Evolutionary conservation across 805 yeast species (phyloP), one percentile per base, ranked within the genome.

Genomic region (Kockiozyma suomiensis): DNA sequence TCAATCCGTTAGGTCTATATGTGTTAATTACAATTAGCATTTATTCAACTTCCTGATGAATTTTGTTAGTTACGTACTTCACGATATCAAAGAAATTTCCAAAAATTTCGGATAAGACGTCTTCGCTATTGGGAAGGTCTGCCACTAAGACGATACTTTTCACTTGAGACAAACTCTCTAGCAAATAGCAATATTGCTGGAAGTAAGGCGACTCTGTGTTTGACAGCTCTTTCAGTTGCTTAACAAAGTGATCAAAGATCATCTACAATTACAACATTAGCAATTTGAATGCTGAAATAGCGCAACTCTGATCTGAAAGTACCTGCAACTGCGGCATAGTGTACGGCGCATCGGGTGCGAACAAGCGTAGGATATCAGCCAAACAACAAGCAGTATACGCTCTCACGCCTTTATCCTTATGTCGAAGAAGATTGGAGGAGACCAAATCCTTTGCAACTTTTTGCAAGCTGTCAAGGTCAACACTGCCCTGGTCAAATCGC

Each of bases 331-430:
- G 85, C 1, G 75, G 64, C 25, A 85, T 84, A 1, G 87, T 83
- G 72, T 81, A 91, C 3, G 97, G 97, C 5, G 97, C 96, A 70
- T 91, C 89, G 0, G 97, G 97, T 0, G 96, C 97, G 68, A 80
- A 86, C 15, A 92, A 72, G 59, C 96, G 78, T 43, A 91, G 73
- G 8, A 92, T 77, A 70, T 91, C 96, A 4, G 90, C 79, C 6
- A 90, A 64, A 64, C 94, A 85, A 69, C 96, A 86, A 6, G 94
- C 85, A 1, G 81, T 81, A 59, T 78, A 82, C 0, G 92, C 83
- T 65, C 85, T 87, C 6, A 91, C 84, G 4, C 93, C 94, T 2
- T 71, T 59, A 69, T 89, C 90, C 50, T 82, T 78, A 68, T 85
- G 86, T 37, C 75, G 76, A 1, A 87, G 61, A 13, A 89, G 74